phyloP scores from a whole-genome alignment of 1,284 basidiomycete species.

The Hortiboletus rubellus region DNA sequence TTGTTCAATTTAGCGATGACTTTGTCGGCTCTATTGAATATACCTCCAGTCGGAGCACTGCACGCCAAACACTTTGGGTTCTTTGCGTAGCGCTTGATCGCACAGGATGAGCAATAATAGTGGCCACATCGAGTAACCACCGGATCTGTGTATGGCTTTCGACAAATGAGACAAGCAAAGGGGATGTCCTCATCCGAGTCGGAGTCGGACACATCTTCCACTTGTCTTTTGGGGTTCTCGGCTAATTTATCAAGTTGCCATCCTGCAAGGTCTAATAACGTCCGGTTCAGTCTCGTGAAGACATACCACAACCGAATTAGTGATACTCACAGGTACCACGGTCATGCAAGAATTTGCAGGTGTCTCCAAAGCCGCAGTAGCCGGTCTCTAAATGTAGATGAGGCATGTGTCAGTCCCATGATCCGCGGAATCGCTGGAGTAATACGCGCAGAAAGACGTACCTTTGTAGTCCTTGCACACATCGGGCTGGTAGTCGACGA shows the following conservation, averaged over 20 bases:
- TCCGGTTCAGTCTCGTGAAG: conserved; percentile 25
- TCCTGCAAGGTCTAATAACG: conserved; percentile 81
- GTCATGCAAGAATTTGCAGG: conserved; percentile 95
- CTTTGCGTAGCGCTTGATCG: conserved; percentile 90
- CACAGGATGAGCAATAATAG: conserved; percentile 95
- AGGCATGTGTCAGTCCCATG: conserved; percentile 22
- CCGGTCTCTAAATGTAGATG: conserved; percentile 75
- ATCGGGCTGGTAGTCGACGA: conserved; percentile 98
- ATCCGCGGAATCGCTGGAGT: conserved; percentile 11
- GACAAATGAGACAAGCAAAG: conserved; percentile 96
- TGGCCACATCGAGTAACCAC: conserved; percentile 96
- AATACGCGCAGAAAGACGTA: conserved; percentile 38
- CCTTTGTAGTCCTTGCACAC: conserved; percentile 99
- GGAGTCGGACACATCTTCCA: conserved; percentile 57
- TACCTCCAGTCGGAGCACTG: conserved; percentile 88
- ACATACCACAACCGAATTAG: conserved; percentile 1
- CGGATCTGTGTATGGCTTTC: conserved; percentile 92
- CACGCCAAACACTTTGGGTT: conserved; percentile 97
- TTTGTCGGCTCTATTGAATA: conserved; percentile 91
- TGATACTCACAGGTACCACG: conserved; percentile 73
- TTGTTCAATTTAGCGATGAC: conserved; percentile 77
- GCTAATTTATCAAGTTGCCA: conserved; percentile 95
- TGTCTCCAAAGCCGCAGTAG: conserved; percentile 98
- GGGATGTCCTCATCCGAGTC: conserved; percentile 89
- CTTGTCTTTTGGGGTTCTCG: conserved; percentile 62